phyloP scores from a whole-genome alignment of 2,329 filamentous ascomycete genomes.

The Scedosporium dehoogii region DNA sequence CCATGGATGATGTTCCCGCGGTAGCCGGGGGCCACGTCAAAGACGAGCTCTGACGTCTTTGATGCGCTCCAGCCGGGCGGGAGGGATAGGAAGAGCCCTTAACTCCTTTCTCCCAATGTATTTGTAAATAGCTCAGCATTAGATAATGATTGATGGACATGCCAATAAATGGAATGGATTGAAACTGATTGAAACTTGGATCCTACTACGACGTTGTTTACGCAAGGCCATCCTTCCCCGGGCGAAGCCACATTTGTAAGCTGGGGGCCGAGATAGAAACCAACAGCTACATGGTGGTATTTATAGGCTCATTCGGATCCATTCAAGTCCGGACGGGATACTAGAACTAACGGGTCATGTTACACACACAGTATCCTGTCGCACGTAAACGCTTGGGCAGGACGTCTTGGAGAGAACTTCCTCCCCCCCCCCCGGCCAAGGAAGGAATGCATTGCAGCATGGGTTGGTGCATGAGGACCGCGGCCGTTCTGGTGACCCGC shows the following conservation, averaged over 20 bases:
- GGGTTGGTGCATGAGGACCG: too few relatives aligned
- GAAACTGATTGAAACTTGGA: not conserved
- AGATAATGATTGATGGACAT: not conserved
- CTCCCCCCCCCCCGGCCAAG: too few relatives aligned
- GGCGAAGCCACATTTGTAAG: not conserved
- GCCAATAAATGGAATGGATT: not conserved
- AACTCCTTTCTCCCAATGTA: not conserved
- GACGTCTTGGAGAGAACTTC: too few relatives aligned
- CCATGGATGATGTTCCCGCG: conserved; percentile 48
- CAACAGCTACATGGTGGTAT: not conserved
- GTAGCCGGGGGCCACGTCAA: not conserved
- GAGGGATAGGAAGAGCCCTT: not conserved
- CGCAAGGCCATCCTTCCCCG: not conserved
- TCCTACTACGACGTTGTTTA: not conserved
- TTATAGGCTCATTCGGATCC: not conserved
- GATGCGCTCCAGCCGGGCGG: not conserved
- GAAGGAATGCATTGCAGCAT: too few relatives aligned
- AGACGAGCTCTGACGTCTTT: conserved; percentile 2
- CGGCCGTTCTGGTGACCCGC: too few relatives aligned
- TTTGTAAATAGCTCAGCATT: not conserved
- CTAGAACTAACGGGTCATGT: too few relatives aligned
- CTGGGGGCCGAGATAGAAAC: not conserved
- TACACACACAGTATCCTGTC: too few relatives aligned
- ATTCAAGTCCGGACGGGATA: not conserved
- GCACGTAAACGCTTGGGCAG: too few relatives aligned